Percentiles rank a stretch among this genome's conserved stretches.
Evolutionary conservation across 805 yeast species (phyloP).

Genomic region (Saccharomycopsis fermentans): DNA sequence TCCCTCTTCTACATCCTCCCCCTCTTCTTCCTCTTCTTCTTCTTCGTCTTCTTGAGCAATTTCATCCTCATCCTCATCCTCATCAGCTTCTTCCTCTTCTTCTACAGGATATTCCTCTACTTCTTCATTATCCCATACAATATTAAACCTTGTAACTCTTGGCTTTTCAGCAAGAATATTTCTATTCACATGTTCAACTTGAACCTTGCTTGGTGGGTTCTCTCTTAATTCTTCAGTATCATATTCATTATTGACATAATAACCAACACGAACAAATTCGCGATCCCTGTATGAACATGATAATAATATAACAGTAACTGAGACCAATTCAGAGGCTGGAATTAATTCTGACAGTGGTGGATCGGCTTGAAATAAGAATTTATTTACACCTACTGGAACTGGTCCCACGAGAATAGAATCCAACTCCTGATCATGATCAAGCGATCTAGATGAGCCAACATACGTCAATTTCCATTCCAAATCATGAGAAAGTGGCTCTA

Average conservation of each 20-base stretch:
- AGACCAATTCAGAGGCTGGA: conserved; percentile 91
- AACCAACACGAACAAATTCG: conserved; percentile 95
- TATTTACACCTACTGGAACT: conserved; percentile 93
- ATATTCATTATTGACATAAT: conserved; percentile 94
- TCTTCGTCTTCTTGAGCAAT: conserved; percentile 48
- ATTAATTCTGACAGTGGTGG: conserved; percentile 94
- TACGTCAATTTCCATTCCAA: conserved; percentile 96
- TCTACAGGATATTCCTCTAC: conserved; percentile 73
- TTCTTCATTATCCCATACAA: conserved; percentile 86
- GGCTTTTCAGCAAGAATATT: conserved; percentile 96
- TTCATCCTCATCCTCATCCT: conserved; percentile 55
- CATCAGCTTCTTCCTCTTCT: conserved; percentile 50
- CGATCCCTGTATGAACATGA: conserved; percentile 90
- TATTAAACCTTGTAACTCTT: conserved; percentile 90
- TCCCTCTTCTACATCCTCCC: conserved; percentile 38
- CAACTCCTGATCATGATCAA: conserved; percentile 93
- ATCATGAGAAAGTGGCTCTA: conserved; percentile 77
- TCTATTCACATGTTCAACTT: conserved; percentile 87
- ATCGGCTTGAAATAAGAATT: conserved; percentile 86
- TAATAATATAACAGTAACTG: conserved; percentile 86
- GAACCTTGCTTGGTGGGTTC: conserved; percentile 88
- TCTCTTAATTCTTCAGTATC: conserved; percentile 88
- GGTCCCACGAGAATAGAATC: conserved; percentile 98
- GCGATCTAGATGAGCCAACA: conserved; percentile 89
- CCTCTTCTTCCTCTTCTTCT: conserved; percentile 36